A percentile compares a stretch with the other conserved stretches of the same genome.
These are phyloP conservation scores for Mangifera indica DNA, from an alignment of 345 rosid species.

Conservation along the genomic window DNA sequence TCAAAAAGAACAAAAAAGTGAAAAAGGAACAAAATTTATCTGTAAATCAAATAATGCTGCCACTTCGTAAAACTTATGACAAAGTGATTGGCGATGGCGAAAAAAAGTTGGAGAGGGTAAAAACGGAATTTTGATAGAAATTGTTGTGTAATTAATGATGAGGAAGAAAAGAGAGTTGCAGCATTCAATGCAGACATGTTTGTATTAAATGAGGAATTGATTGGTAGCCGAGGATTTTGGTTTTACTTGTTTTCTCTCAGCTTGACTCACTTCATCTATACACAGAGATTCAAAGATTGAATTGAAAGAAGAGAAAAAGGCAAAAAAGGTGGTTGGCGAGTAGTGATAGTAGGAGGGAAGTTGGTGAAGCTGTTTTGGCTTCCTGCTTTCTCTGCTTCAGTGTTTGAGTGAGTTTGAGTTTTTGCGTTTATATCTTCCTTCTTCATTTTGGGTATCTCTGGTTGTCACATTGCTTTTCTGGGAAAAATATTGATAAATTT, in stretches of 20 bases:
- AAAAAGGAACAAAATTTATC: background rate
- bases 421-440: background rate
- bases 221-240: slow-evolving; percentile 13
- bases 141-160: slow-evolving; percentile 28
- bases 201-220: slow-evolving; percentile 34
- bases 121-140: slow-evolving; percentile 7
- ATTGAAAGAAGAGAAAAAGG: background rate
- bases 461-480: background rate
- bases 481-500: slow-evolving; percentile 18
- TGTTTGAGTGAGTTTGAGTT: background rate
- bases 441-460: background rate
- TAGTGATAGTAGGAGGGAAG: slow-evolving; percentile 7
- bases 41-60: background rate
- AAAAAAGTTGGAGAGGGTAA: slow-evolving; percentile 21
- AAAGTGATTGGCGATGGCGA: background rate
- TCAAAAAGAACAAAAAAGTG: background rate
- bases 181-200: slow-evolving; percentile 51
- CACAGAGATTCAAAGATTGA: no score
- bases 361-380: slow-evolving; percentile 17
- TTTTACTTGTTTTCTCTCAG: slow-evolving; percentile 1
- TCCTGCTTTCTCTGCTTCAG: slow-evolving; percentile 1
- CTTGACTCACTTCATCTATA: background rate
- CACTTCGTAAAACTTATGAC: background rate
- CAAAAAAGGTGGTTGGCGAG: slow-evolving; percentile 16
- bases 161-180: slow-evolving; percentile 10